phyloP scores from a whole-genome alignment of 1,284 basidiomycete species.

The Tilletia walkeri region DNA sequence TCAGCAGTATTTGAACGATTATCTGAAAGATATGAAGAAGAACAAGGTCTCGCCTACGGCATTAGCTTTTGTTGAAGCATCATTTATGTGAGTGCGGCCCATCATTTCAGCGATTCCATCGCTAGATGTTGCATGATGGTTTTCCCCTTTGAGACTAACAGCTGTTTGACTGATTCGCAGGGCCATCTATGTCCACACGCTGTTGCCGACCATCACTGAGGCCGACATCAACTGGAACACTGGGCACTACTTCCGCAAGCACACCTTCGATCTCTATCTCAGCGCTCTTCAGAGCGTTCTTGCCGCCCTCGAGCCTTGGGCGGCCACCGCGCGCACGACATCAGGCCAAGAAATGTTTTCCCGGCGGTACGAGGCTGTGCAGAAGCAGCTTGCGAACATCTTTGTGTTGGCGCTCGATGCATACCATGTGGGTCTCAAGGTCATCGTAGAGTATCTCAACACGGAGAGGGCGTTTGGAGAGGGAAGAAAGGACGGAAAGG shows the following conservation, averaged over 20 bases:
- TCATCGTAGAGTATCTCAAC: slow-evolving; percentile 6
- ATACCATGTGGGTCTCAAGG: not conserved
- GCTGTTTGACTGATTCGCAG: not conserved
- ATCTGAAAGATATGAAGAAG: slow-evolving; percentile 8
- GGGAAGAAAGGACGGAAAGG: not conserved
- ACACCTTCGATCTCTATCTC: slow-evolving; percentile 5
- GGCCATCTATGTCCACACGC: slow-evolving; percentile 8
- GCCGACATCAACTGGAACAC: slow-evolving; percentile 17
- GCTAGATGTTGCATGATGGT: too few species aligned
- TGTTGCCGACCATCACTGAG: not conserved
- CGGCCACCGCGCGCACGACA: not conserved
- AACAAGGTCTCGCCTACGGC: slow-evolving; percentile 5
- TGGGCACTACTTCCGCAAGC: not conserved
- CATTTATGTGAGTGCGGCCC: slow-evolving; percentile 1
- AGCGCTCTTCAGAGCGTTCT: not conserved
- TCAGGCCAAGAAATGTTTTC: slow-evolving; percentile 11
- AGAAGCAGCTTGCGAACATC: slow-evolving; percentile 13
- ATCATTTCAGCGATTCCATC: too few species aligned
- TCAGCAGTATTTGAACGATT: slow-evolving; percentile 4
- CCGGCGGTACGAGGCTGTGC: not conserved
- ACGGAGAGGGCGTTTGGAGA: not conserved
- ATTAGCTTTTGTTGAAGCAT: slow-evolving; percentile 2
- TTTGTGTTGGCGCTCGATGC: slow-evolving; percentile 10
- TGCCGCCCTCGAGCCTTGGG: slow-evolving; percentile 10
- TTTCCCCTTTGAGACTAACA: too few species aligned